phyloP scores from a whole-genome alignment of 2,329 filamentous ascomycete genomes.

The Gaeumannomyces tritici region DNA sequence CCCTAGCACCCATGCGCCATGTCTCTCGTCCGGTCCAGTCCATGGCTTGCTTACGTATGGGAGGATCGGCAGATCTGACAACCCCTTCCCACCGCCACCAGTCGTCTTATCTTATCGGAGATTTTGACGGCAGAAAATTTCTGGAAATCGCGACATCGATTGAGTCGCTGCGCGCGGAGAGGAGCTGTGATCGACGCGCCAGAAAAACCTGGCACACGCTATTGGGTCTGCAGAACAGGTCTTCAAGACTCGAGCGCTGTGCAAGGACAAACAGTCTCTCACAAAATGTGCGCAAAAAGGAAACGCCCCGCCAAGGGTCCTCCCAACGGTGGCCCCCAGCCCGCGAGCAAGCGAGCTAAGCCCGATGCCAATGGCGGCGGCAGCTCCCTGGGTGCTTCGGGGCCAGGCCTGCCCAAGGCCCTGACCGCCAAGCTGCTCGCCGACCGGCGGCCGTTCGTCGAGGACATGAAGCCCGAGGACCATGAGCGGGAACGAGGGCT shows the following conservation, averaged over 20 bases:
- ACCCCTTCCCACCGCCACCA: not conserved
- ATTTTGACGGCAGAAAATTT: not conserved
- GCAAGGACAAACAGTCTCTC: too few relatives aligned
- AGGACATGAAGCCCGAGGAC: slow-evolving; percentile 40
- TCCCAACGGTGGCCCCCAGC: slow-evolving; percentile 14
- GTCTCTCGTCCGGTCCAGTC: too few relatives aligned
- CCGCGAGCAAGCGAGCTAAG: slow-evolving; percentile 26
- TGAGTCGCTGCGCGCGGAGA: not conserved
- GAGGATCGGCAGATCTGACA: not conserved
- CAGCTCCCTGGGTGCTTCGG: slow-evolving; percentile 11
- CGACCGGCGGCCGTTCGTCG: slow-evolving; percentile 38
- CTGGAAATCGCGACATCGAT: not conserved
- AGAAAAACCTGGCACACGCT: too few relatives aligned
- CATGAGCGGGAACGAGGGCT: slow-evolving; percentile 47
- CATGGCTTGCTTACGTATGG: not conserved
- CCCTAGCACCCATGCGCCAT: too few relatives aligned
- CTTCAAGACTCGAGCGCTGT: too few relatives aligned
- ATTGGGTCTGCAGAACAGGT: not conserved
- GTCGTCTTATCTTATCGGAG: not conserved
- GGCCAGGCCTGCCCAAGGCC: slow-evolving; percentile 10
- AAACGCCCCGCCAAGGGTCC: slow-evolving; percentile 27
- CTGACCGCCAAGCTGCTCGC: slow-evolving; percentile 14
- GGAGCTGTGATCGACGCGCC: not conserved
- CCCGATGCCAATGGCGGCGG: slow-evolving; percentile 11
- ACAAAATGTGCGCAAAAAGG: slow-evolving; percentile 10